A percentile compares a stretch with the other conserved stretches of the same genome.
phyloP scores from a whole-genome alignment of 371 early-diverging fungal species.

The Lichtheimia hyalospora region DNA sequence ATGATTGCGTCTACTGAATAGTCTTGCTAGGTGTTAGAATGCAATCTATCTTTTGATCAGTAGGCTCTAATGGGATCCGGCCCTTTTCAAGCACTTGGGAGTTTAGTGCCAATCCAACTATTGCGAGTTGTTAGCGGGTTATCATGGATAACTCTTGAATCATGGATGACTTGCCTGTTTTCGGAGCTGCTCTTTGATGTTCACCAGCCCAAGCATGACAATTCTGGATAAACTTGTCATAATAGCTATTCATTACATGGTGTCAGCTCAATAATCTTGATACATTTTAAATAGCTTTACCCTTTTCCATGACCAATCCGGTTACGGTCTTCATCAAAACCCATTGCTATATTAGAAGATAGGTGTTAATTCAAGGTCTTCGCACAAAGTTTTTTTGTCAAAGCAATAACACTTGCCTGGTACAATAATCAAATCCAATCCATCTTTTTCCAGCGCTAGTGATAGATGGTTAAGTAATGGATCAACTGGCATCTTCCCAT shows the following conservation, averaged over 20 bases:
- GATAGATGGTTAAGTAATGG: neutral
- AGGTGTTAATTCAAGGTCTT: no score
- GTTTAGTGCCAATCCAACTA: slow-evolving; percentile 58
- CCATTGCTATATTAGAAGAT: slow-evolving; percentile 37
- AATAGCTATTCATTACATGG: slow-evolving; percentile 24
- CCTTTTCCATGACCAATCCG: slow-evolving; percentile 77
- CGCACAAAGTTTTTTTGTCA: no score
- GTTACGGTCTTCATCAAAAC: slow-evolving; percentile 63
- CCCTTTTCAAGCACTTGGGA: slow-evolving; percentile 54
- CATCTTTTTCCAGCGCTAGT: slow-evolving; percentile 50
- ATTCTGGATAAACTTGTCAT: slow-evolving; percentile 39
- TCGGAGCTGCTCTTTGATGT: slow-evolving; percentile 19
- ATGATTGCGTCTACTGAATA: slow-evolving; percentile 4
- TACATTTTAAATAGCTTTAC: slow-evolving; percentile 21
- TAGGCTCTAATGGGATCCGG: slow-evolving; percentile 40
- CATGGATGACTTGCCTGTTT: slow-evolving; percentile 25
- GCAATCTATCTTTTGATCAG: slow-evolving; percentile 36
- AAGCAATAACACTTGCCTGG: slow-evolving; percentile 44
- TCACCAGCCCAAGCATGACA: slow-evolving; percentile 31
- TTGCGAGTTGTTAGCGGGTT: neutral
- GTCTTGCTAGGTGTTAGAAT: slow-evolving; percentile 33
- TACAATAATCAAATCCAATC: slow-evolving; percentile 66
- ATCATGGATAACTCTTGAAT: no score
- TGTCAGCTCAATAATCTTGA: neutral
- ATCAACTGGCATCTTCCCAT: neutral